Base-by-base conservation (phyloP, 2,329 filamentous ascomycete genomes). In the Pseudohalonectria lignicola region DNA sequence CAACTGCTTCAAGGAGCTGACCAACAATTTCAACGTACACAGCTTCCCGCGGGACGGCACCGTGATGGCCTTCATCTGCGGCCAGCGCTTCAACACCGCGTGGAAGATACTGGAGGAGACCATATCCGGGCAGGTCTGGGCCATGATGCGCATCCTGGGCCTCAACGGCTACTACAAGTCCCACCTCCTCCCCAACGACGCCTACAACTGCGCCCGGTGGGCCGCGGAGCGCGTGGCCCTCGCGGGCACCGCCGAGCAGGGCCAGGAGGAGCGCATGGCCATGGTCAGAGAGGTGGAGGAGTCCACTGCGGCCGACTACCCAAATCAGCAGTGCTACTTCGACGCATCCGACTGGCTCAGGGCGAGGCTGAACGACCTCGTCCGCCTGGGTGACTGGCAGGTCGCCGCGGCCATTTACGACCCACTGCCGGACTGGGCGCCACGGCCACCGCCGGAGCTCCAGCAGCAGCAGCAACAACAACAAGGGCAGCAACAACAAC, bases 81-180 rank as follows among this genome's bases (percentile, higher is more conserved):
- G 45, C 30, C 39, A 41, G 15, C 43, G 46, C 13, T 48, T 46
- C 38, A 39, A 39, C 2, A 39, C 42, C 10, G 42, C 40, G 31
- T 48, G 45, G 45, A 41, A 40, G n/a, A 43, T 48, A 18, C 42
- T 48, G 5, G 30, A 42, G 21, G 45, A 41, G 19, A 46, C 45
- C 34, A 42, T 48, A 11, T 42, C 45, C 5, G 43, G 42, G 4
- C 41, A 31, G 10, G 45, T 47, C 16, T 48, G 46, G 46, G 43
- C 46, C 2, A 47, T 46, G 36, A 48, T 48, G 46, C 45, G 46
- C 37, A 41, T 37, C 23, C 31, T 20, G 13, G 18, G 29, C 19
- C 26, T 42, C 4, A 29, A 47, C 17, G 46, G 45, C 5, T 43
- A 43, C 32, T 44, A 39, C 31, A 39, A 39, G 31, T 41, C 44